These are phyloP conservation scores for Suillus brevipes DNA, from an alignment of 768 basidiomycete genomes.

Conservation along the genomic window DNA sequence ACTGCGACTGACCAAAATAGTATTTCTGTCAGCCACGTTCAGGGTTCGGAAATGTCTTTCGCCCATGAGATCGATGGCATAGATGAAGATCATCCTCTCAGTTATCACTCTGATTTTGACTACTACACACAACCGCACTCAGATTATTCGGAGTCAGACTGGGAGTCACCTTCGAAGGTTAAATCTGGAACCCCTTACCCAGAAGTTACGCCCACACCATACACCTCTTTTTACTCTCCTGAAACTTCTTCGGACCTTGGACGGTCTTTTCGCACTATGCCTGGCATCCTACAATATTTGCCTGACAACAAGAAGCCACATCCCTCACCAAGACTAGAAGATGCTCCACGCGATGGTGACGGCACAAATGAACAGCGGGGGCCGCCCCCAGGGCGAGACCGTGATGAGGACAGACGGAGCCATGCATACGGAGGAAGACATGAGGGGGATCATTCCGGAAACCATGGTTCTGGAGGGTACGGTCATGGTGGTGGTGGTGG, in stretches of 20 bases:
- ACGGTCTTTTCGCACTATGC: conserved; percentile 43
- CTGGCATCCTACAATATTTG: conserved; percentile 9
- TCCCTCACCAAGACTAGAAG: conserved; percentile 8
- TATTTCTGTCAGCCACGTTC: conserved; percentile 17
- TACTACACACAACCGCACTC: conserved; percentile 35
- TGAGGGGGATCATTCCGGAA: conserved; percentile 20
- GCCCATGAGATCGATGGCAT: neutral
- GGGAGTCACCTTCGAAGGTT: conserved; percentile 3
- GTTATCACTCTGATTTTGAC: conserved; percentile 38
- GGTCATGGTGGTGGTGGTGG: conserved; percentile 36
- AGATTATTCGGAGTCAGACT: conserved; percentile 32
- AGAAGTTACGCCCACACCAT: conserved; percentile 18
- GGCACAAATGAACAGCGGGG: conserved; percentile 22
- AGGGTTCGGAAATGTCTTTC: conserved; percentile 10
- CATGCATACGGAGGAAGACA: conserved; percentile 12
- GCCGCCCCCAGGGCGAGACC: conserved; percentile 14
- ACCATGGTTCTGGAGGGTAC: conserved; percentile 19
- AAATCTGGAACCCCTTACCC: conserved; percentile 14
- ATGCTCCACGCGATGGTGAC: conserved; percentile 17
- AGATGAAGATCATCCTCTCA: conserved; percentile 33
- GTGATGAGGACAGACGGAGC: conserved; percentile 8
- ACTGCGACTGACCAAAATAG: conserved; percentile 20
- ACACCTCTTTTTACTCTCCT: conserved; percentile 23
- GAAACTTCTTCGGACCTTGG: conserved; percentile 39
- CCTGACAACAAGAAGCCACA: neutral